These are phyloP conservation scores for Cyclotella baltica DNA, from an alignment of 108 stramenopile genomes.

Conservation along the genomic window DNA sequence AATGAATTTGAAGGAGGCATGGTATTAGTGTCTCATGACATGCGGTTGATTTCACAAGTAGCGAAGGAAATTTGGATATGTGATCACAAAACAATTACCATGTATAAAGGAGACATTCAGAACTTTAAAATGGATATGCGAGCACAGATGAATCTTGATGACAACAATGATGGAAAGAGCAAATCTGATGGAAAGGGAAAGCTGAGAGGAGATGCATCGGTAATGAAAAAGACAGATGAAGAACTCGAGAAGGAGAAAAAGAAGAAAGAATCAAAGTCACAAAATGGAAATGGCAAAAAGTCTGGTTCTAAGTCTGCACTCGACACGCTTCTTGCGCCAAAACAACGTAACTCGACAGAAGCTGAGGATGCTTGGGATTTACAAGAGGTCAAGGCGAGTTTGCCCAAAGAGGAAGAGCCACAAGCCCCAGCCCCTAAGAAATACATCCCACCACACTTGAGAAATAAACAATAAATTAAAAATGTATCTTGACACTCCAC, in stretches of 20 bases:
- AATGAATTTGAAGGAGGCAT: constrained; percentile 97
- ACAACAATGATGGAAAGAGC: constrained; percentile 31
- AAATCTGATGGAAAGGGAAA: constrained; percentile 40
- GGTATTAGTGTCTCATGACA: constrained; percentile 98
- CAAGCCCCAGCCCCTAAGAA: constrained; percentile 40
- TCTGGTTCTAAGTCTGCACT: constrained; percentile 19
- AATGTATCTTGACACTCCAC: background rate
- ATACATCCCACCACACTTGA: constrained; percentile 87
- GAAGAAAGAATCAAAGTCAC: constrained; percentile 16
- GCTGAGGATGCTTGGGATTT: constrained; percentile 29
- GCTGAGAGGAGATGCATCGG: constrained; percentile 83
- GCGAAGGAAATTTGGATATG: constrained; percentile 99
- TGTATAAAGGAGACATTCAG: constrained; percentile 89
- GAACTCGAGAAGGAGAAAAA: constrained; percentile 48
- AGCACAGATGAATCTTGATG: constrained; percentile 78
- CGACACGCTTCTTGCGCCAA: constrained; percentile 31
- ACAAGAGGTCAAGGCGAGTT: constrained; percentile 25
- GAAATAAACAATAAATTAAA: constrained; percentile 46
- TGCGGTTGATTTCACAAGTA: constrained; percentile 97
- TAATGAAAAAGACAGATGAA: constrained; percentile 62
- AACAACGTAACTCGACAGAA: constrained; percentile 13
- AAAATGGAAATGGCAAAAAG: constrained; percentile 22
- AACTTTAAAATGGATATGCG: constrained; percentile 95
- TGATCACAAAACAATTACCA: constrained; percentile 90
- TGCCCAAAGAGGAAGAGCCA: constrained; percentile 28